Evolutionary conservation across 495 filamentous ascomycete genomes (phyloP), one percentile per base, ranked within the genome.

Genomic region (Tuber indicum): DNA sequence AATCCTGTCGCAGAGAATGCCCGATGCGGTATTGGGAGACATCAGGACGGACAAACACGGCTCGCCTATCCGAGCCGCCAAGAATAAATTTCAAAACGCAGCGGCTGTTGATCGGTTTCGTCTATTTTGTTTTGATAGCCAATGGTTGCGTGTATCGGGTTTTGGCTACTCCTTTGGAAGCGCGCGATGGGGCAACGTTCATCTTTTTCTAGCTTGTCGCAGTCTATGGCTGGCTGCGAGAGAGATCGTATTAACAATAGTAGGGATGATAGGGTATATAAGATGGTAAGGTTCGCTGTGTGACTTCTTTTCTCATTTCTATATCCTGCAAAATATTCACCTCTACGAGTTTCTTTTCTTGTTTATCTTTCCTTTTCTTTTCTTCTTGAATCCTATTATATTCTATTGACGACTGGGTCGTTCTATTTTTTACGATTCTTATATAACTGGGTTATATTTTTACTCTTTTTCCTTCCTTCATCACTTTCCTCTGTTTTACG

Each of bases 371-470:
- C 32, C 32, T 32, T 75, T 73, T n/a, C 39, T 32, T 79, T 76
- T 47, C 41, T 46, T 75, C 71, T 73, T 74, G 43, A 46, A 79
- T 66, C 58, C 78, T 80, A 77, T 80, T 80, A 52, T 43, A 66
- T 10, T 78, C 73, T 71, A 75, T 76, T 47, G 41, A 1, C 32
- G 21, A 47, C 46, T 44, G 49, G 75, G 71, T 75, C 52, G 39
- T 80, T 87, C 84, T 82, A 85, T 80, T 42, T 77, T 75, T 81
- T 77, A 19, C 26, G 3, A 17, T 66, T 26, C 16, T 36, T 6
- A 66, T 66, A 66, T 66, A 66, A 66, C 58, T 66, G 58, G 26
- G 14, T 82, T 76, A 76, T 72, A 58, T 72, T 75, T 58, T 80
- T 49, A 42, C 72, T 16, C 72, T 19, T 43, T 58, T 43, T 58